Base-by-base conservation (phyloP, 2,329 filamentous ascomycete species). In the Stemphylium vesicarium region DNA sequence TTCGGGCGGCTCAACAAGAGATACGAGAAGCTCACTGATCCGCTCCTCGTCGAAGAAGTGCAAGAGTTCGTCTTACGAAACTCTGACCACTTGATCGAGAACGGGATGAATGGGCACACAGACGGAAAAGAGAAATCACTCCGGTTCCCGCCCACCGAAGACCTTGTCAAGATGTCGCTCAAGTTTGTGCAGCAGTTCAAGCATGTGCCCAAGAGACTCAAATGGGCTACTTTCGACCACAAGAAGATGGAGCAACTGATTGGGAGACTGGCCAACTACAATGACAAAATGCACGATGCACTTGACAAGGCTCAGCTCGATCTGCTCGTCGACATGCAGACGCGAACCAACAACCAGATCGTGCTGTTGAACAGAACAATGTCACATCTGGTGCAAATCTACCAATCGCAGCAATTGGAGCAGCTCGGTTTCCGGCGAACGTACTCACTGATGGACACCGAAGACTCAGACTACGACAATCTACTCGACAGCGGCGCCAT, bases 211-310 rank as follows among this genome's bases (percentile, higher is more conserved):
- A 61, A 54, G 31, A 62, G 67, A 13, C 54, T 76, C 33, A 68
- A 62, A 36, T 77, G 74, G 74, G 73, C 72, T 7, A 53, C 52
- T 1, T 66, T 70, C 8, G 69, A 76, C 44, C 56, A 61, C 15
- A 68, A 65, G 46, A 73, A 71, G 50, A 65, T 75, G 60, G 69
- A 71, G 44, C 45, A 20, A 4, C 57, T 77, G 24, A 62, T 77
- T 16, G 54, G 63, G 6, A 73, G 73, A 22, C 53, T 77, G 38
- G 63, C 62, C 11, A 54, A 64, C 6, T 70, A 74, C 50, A 78
- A 77, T 48, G 66, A 75, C 56, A 75, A 71, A 49, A 69, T 77
- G 64, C 59, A 68, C 4, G 70, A 72, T 12, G 66, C 74, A 35
- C 65, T 77, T 20, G 72, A 69, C 32, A 50, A 60, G 4, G 56